Conservation (phyloP, 1,284 basidiomycete genomes). For the Meira miltonrushii region DNA sequence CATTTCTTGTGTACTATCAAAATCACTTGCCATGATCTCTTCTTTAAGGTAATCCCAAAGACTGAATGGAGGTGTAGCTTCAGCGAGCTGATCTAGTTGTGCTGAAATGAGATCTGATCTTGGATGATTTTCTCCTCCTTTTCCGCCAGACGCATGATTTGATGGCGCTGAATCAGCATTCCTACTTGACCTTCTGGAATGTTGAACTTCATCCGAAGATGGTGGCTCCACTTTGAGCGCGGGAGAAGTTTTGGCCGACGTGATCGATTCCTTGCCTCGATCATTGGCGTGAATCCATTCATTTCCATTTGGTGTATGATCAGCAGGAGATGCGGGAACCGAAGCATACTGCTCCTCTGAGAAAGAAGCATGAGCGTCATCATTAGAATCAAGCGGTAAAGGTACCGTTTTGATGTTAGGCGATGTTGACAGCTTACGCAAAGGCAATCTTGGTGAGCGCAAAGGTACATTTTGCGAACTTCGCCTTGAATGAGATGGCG, state of each 20-base stretch:
- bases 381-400: too few relatives aligned
- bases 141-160: not conserved
- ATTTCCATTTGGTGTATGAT: not conserved
- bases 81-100: conserved; percentile 3
- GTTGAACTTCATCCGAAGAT: too few relatives aligned
- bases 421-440: not conserved
- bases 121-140: not conserved
- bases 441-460: conserved; percentile 7
- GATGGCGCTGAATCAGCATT: not conserved
- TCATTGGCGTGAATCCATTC: not conserved
- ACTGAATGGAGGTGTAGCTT: conserved; percentile 55
- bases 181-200: too few relatives aligned
- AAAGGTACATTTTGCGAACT: not conserved
- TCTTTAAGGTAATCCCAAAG: conserved; percentile 87
- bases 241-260: not conserved
- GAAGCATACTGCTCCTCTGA: conserved; percentile 1
- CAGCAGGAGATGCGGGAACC: not conserved
- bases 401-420: not conserved
- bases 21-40: conserved; percentile 74
- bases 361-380: too few relatives aligned
- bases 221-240: not conserved
- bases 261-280: not conserved
- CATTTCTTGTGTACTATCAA: conserved; percentile 84
- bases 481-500: not conserved
- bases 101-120: conserved; percentile 2